A percentile compares a stretch with the other conserved stretches of the same genome.
These are phyloP conservation scores for Polyplosphaeria fusca DNA, from an alignment of 495 filamentous ascomycete species.

Conservation along the genomic window DNA sequence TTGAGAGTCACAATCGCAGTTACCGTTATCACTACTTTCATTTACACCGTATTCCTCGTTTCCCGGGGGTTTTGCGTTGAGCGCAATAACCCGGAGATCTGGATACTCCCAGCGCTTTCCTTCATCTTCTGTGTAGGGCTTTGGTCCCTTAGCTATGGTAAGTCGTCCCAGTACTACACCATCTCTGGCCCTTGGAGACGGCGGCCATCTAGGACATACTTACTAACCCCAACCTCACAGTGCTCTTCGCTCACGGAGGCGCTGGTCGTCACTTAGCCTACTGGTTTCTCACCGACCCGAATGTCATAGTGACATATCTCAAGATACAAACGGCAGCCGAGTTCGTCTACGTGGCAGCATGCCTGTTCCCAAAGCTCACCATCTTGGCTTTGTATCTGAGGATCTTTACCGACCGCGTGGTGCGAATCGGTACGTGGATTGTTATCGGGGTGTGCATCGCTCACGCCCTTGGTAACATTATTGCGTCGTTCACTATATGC, in stretches of 20 bases:
- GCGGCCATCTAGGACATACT: background rate
- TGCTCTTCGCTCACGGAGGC: background rate
- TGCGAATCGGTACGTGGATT: background rate
- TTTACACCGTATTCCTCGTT: background rate
- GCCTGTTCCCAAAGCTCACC: background rate
- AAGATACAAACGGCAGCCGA: background rate
- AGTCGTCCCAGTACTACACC: background rate
- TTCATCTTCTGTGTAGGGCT: background rate
- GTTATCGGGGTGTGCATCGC: background rate
- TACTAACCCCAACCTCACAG: background rate
- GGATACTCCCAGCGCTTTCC: background rate
- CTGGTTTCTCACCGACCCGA: background rate
- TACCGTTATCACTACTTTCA: background rate
- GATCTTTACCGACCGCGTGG: background rate
- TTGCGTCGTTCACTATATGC: background rate
- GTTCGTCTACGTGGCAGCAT: background rate
- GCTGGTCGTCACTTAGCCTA: background rate
- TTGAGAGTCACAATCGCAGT: background rate
- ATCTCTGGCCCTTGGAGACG: background rate
- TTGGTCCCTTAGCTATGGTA: background rate
- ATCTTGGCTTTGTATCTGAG: background rate
- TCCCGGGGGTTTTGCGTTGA: background rate
- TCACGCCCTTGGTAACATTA: background rate
- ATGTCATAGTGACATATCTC: background rate
- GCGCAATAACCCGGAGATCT: background rate